phyloP scores from a whole-genome alignment of 768 basidiomycete species.

The Russula virescens region DNA sequence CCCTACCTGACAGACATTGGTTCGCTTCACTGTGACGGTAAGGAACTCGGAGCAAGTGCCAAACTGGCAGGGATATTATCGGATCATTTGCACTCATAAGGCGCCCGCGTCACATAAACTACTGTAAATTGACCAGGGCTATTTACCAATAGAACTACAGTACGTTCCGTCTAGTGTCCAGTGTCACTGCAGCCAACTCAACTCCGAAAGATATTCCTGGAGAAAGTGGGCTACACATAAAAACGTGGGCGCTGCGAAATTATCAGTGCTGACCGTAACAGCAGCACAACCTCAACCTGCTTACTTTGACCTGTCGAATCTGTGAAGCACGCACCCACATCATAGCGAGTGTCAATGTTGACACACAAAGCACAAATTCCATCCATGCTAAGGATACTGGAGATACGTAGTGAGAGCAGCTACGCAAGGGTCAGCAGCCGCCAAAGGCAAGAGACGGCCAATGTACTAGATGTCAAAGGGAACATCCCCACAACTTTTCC shows the following conservation, averaged over 20 bases:
- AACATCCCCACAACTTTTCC: neutral
- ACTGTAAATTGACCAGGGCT: neutral
- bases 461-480: conserved; percentile 1
- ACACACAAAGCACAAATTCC: conserved; percentile 55
- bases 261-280: neutral
- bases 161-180: too few species aligned
- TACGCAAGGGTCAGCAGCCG: conserved; percentile 26
- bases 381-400: conserved; percentile 75
- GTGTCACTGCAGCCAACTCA: too few species aligned
- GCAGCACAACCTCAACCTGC: neutral
- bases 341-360: conserved; percentile 52
- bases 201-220: neutral
- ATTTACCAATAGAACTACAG: too few species aligned
- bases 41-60: too few species aligned
- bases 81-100: neutral
- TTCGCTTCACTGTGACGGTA: neutral
- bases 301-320: conserved; percentile 3
- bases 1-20: conserved; percentile 11
- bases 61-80: neutral
- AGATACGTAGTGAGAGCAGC: conserved; percentile 67
- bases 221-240: conserved; percentile 1
- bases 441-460: neutral
- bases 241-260: conserved; percentile 1
- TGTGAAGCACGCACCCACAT: conserved; percentile 38
- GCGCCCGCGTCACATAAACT: neutral